Evolutionary conservation across 2,329 filamentous ascomycete genomes (phyloP).

Genomic region (Huntiella savannae): DNA sequence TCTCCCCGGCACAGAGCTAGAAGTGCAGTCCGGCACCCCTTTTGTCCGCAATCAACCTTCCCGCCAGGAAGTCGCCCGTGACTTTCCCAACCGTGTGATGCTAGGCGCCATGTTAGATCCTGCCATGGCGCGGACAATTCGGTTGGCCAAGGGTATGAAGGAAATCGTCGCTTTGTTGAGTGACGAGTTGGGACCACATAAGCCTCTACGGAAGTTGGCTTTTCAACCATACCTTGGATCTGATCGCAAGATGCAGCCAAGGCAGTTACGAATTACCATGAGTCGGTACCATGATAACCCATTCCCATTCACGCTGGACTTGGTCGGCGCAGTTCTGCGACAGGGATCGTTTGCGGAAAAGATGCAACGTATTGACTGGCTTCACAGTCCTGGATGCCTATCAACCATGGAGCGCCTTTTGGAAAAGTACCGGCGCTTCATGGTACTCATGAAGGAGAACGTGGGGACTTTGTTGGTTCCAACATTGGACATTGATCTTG

Average conservation of each 20-base stretch:
- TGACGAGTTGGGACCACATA: neutral
- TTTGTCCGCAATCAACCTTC: constrained; percentile 1
- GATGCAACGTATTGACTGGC: constrained; percentile 58
- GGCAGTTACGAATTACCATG: constrained; percentile 43
- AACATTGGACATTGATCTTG: constrained; percentile 55
- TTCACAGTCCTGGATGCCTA: constrained; percentile 47
- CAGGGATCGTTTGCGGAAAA: constrained; percentile 53
- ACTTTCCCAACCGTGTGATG: constrained; percentile 31
- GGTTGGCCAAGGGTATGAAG: constrained; percentile 24
- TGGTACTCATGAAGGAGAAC: constrained; percentile 34
- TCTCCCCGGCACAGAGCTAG: constrained; percentile 50
- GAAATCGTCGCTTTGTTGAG: neutral
- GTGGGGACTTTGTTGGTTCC: constrained; percentile 38
- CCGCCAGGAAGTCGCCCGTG: constrained; percentile 16
- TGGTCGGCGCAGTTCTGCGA: constrained; percentile 43
- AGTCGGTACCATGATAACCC: constrained; percentile 49
- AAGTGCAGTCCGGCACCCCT: constrained; percentile 31
- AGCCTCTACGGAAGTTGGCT: neutral
- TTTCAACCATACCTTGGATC: too few relatives aligned
- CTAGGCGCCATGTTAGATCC: neutral
- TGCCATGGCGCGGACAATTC: neutral
- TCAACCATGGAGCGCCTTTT: constrained; percentile 47
- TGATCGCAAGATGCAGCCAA: neutral
- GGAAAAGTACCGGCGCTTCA: constrained; percentile 45
- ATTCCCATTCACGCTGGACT: constrained; percentile 45